Conservation (phyloP, 148 eudicot genomes). For the Chenopodium album region DNA sequence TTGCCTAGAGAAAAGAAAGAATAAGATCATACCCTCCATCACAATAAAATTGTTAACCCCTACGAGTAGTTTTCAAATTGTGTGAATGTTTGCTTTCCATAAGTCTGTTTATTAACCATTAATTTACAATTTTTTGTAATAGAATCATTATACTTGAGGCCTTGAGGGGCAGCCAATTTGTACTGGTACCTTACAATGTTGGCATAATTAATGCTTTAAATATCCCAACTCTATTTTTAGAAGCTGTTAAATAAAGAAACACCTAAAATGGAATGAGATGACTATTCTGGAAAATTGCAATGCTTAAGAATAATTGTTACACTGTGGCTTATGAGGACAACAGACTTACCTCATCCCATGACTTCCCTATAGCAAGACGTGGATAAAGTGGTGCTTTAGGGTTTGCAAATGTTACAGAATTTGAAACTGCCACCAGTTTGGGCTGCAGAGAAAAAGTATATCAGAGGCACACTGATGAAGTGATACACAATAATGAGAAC, state of each 20-base stretch:
- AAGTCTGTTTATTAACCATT: too few relatives aligned
- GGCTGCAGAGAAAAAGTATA: slow-evolving; percentile 27
- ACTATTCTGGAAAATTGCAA: neutral
- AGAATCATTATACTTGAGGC: neutral
- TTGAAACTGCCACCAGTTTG: slow-evolving; percentile 38
- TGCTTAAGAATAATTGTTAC: neutral
- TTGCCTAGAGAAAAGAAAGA: neutral
- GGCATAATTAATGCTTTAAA: neutral
- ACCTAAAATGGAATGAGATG: neutral
- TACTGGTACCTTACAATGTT: neutral
- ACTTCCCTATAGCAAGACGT: slow-evolving; percentile 76
- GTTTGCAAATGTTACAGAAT: slow-evolving; percentile 34
- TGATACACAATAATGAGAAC: neutral
- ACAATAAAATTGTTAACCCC: neutral
- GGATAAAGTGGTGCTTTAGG: slow-evolving; percentile 82
- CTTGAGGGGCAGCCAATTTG: neutral
- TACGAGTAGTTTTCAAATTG: neutral
- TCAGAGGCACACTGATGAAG: neutral
- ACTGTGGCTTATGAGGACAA: neutral
- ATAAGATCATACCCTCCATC: neutral
- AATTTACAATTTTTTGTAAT: too few relatives aligned
- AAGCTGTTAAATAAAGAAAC: too few relatives aligned
- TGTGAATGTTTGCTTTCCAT: neutral
- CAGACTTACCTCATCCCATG: slow-evolving; percentile 70
- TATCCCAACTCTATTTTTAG: too few relatives aligned